Evolutionary conservation across 352 stramenopile species (phyloP).

Genomic region (Phytophthora cactorum): DNA sequence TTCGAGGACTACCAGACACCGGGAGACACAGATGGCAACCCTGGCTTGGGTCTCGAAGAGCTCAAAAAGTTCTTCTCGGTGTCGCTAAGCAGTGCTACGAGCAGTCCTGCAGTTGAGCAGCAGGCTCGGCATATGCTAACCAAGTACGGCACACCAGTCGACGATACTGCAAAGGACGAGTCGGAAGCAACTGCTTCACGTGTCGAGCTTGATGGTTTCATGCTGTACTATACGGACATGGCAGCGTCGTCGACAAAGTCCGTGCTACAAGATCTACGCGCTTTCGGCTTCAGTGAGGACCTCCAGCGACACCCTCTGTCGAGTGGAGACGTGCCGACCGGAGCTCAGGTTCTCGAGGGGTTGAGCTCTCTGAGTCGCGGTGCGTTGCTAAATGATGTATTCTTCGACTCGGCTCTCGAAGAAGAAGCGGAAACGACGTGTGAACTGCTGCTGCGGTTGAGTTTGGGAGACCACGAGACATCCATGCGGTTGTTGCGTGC

Average conservation of each 20-base stretch:
- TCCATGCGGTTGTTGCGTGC: slow-evolving; percentile 70
- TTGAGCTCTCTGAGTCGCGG: slow-evolving; percentile 66
- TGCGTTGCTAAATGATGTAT: slow-evolving; percentile 79
- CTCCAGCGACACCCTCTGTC: slow-evolving; percentile 56
- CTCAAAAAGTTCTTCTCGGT: slow-evolving; percentile 74
- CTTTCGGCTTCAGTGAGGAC: slow-evolving; percentile 85
- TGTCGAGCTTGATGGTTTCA: slow-evolving; percentile 77
- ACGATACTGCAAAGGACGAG: slow-evolving; percentile 32
- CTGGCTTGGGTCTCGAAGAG: slow-evolving; percentile 60
- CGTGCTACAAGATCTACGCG: slow-evolving; percentile 80
- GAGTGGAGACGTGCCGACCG: slow-evolving; percentile 33
- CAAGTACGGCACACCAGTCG: slow-evolving; percentile 62
- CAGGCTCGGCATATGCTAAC: slow-evolving; percentile 68
- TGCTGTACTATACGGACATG: slow-evolving; percentile 86
- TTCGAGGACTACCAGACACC: slow-evolving; percentile 73
- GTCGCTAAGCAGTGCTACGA: slow-evolving; percentile 64
- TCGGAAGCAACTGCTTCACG: slow-evolving; percentile 34
- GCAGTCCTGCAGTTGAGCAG: slow-evolving; percentile 59
- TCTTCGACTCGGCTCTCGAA: slow-evolving; percentile 87
- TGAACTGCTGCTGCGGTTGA: slow-evolving; percentile 76
- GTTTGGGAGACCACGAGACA: slow-evolving; percentile 63
- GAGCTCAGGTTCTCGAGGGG: slow-evolving; percentile 48
- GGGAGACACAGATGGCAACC: slow-evolving; percentile 24
- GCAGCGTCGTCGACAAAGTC: slow-evolving; percentile 76
- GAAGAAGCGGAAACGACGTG: slow-evolving; percentile 85